Evolutionary conservation across 306 rosid genomes (phyloP).

Genomic region (Cucurbita ficifolia): DNA sequence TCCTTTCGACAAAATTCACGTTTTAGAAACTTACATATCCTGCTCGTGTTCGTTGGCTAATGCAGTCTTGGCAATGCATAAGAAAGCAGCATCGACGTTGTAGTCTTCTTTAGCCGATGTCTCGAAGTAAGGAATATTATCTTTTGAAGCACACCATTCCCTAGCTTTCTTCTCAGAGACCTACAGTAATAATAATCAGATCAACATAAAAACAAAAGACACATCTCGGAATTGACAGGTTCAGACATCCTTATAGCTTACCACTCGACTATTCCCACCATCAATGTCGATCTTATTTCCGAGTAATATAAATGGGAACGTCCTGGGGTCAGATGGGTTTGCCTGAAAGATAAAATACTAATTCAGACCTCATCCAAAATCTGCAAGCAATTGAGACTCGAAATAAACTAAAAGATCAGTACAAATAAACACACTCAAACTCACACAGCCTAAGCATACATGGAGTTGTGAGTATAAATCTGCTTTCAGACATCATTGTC

Average conservation of each 20-base stretch:
- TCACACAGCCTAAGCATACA: neutral
- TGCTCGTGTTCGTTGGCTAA: conserved; percentile 62
- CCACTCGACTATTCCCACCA: conserved; percentile 97
- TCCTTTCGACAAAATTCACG: neutral
- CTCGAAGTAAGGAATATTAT: conserved; percentile 75
- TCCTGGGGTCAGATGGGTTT: conserved; percentile 55
- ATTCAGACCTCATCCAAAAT: neutral
- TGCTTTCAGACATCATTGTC: neutral
- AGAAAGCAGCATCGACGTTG: conserved; percentile 79
- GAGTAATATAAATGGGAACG: conserved; percentile 72
- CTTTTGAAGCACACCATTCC: conserved; percentile 84
- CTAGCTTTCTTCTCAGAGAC: conserved; percentile 93
- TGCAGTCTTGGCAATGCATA: conserved; percentile 73
- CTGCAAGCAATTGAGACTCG: neutral
- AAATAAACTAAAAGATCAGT: neutral
- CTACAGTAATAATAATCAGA: conserved; percentile 32
- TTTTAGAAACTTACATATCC: conserved; percentile 57
- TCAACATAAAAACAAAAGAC: neutral
- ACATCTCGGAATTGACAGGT: neutral
- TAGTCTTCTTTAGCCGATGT: conserved; percentile 89
- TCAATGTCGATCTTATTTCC: conserved; percentile 94
- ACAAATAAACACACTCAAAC: neutral
- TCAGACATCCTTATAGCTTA: conserved; percentile 40
- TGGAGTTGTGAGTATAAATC: neutral
- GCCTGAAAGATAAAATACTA: conserved; percentile 29